Percentiles rank a stretch among this genome's conserved stretches.
Evolutionary conservation across 306 rosid genomes (phyloP).

Genomic region (Castanopsis chinensis): DNA sequence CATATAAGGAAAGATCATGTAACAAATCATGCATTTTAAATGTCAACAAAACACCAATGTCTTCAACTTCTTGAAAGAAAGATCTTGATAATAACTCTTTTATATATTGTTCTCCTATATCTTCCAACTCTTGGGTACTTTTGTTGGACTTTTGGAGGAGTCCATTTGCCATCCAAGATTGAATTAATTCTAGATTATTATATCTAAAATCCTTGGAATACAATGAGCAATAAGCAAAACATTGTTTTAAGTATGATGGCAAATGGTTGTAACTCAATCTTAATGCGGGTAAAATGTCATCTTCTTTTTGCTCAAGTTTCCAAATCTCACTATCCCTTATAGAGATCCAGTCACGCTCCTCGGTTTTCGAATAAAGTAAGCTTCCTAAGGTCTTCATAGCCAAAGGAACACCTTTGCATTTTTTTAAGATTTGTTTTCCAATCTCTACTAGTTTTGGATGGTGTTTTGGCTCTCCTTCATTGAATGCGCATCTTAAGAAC

Average conservation of each 20-base stretch:
- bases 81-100: slow-evolving; percentile 19
- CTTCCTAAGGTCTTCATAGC: slow-evolving; percentile 18
- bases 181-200: neutral
- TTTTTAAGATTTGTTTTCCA: too few relatives aligned
- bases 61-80: slow-evolving; percentile 20
- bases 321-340: slow-evolving; percentile 17
- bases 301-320: neutral
- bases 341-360: neutral
- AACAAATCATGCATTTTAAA: slow-evolving; percentile 27
- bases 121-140: slow-evolving; percentile 7
- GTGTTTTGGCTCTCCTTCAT: too few relatives aligned
- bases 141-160: slow-evolving; percentile 11
- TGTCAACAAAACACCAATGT: too few relatives aligned
- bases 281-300: slow-evolving; percentile 15
- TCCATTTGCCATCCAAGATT: slow-evolving; percentile 25
- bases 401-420: slow-evolving; percentile 25
- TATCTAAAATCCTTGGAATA: neutral
- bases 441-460: too few relatives aligned
- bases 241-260: slow-evolving; percentile 16
- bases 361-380: neutral
- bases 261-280: slow-evolving; percentile 19
- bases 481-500: too few relatives aligned
- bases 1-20: slow-evolving; percentile 20
- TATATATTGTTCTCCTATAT: slow-evolving; percentile 9
- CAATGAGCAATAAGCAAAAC: slow-evolving; percentile 10